Evolutionary conservation across 768 basidiomycete species (phyloP), one percentile per base, ranked within the genome.

Genomic region (Russula compacta): DNA sequence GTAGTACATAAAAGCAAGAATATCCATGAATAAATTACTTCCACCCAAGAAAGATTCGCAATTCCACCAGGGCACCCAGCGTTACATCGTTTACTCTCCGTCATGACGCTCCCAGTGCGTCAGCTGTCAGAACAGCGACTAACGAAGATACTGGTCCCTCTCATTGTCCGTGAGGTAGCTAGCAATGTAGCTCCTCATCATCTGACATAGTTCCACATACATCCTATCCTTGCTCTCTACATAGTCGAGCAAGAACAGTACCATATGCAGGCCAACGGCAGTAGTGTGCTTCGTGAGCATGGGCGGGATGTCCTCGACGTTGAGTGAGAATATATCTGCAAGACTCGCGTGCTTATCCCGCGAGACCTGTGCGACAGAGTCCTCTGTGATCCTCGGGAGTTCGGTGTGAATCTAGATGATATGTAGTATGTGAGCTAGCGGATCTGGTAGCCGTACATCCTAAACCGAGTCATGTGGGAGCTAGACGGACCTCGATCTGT

Each of bases 101-200:
- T n/a, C 9, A n/a, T n/a, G 35, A 19, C 4, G n/a, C n/a, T 35
- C 29, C 21, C 43, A n/a, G 15, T 38, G 11, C 33, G 32, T 5
- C 6, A 11, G 6, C 50, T 29, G 2, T 29, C 19, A 7, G 15
- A 17, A 33, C 33, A 10, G 21, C 14, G 7, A 6, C 35, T 47
- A 53, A 32, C 19, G 10, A 36, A 64, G 12, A 43, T 29, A 56
- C 5, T 43, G 53, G 35, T 14, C 33, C 17, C 60, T 55, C n/a
- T 64, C 63, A 0, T 35, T 19, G 2, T 64, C 63, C 2, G 63
- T 64, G 43, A 64, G 50, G 50, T 64, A 47, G 39, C 60, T 53
- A 12, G 44, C 60, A 9, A 64, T 56, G 40, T 56, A 42, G 49
- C 53, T 56, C 52, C 60, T 47, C 55, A 64, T 51, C 39, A 56